These are phyloP conservation scores for Diplogelasinospora grovesii DNA, from an alignment of 495 filamentous ascomycete species.

Conservation along the genomic window DNA sequence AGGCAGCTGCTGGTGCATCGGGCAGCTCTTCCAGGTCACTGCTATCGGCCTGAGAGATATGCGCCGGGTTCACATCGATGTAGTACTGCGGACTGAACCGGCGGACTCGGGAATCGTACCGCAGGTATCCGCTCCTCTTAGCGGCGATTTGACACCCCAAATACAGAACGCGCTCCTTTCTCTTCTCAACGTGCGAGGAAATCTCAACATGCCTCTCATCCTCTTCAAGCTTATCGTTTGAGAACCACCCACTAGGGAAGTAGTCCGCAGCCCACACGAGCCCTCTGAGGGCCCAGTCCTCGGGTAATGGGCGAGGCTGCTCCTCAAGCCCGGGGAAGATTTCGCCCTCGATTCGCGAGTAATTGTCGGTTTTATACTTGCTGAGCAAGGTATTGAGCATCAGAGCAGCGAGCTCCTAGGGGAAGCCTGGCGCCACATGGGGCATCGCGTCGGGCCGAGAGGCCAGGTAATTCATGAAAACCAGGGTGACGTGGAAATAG, in stretches of 20 bases:
- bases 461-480: conserved; percentile 58
- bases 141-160: conserved; percentile 54
- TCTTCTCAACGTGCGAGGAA: conserved; percentile 53
- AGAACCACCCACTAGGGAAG: conserved; percentile 66
- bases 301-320: conserved; percentile 57
- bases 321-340: conserved; percentile 48
- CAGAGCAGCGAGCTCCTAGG: conserved; percentile 57
- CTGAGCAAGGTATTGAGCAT: conserved; percentile 60
- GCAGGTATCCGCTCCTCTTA: conserved; percentile 25
- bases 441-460: conserved; percentile 44
- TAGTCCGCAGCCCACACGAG: conserved; percentile 64
- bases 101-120: conserved; percentile 24
- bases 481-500: conserved; percentile 60
- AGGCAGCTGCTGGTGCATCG: background rate
- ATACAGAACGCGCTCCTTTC: conserved; percentile 72
- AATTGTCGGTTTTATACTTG: conserved; percentile 32
- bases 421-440: conserved; percentile 40
- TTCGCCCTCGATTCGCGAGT: conserved; percentile 42
- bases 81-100: conserved; percentile 28
- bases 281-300: conserved; percentile 78
- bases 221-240: conserved; percentile 61
- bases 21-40: too few species aligned
- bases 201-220: conserved; percentile 69
- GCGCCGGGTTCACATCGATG: conserved; percentile 20
- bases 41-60: too few species aligned